Conservation (phyloP, 2,329 filamentous ascomycete genomes). For the Cyanodermella asteris region DNA sequence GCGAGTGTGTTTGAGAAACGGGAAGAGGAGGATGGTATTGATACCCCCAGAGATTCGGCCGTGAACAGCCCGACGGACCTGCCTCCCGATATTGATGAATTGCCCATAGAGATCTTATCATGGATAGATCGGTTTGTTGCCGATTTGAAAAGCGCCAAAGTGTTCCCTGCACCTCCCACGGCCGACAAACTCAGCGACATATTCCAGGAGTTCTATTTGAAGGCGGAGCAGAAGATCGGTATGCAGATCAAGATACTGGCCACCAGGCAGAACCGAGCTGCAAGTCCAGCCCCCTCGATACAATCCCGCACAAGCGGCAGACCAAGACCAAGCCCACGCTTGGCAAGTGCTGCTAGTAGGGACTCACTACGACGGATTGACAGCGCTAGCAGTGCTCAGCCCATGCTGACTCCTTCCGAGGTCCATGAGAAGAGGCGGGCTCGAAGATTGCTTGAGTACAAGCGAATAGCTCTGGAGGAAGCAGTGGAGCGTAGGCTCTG, state of each 20-base stretch:
- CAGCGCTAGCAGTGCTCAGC: conserved; percentile 33
- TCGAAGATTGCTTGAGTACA: conserved; percentile 55
- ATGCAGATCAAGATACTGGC: conserved; percentile 71
- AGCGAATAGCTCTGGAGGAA: conserved; percentile 61
- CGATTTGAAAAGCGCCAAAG: conserved; percentile 68
- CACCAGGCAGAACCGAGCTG: conserved; percentile 48
- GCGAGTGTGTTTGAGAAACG: no score
- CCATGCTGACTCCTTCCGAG: conserved; percentile 81
- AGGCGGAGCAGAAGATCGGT: conserved; percentile 59
- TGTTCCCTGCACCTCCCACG: conserved; percentile 61
- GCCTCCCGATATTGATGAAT: conserved; percentile 58
- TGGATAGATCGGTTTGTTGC: conserved; percentile 55
- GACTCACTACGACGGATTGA: conserved; percentile 11
- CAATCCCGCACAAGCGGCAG: conserved; percentile 36
- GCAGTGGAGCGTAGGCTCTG: conserved; percentile 72
- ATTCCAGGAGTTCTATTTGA: conserved; percentile 84
- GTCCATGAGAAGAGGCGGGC: conserved; percentile 60
- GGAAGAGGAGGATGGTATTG: no score
- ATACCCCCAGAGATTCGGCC: no score
- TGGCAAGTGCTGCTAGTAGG: conserved; percentile 15
- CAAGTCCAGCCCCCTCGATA: conserved; percentile 31
- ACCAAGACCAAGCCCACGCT: conserved; percentile 30
- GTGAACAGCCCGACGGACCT: conserved; percentile 10
- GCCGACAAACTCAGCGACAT: conserved; percentile 65
- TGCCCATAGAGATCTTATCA: conserved; percentile 83